Conservation (phyloP, 768 basidiomycete genomes). For the Cystoderma amianthinum region DNA sequence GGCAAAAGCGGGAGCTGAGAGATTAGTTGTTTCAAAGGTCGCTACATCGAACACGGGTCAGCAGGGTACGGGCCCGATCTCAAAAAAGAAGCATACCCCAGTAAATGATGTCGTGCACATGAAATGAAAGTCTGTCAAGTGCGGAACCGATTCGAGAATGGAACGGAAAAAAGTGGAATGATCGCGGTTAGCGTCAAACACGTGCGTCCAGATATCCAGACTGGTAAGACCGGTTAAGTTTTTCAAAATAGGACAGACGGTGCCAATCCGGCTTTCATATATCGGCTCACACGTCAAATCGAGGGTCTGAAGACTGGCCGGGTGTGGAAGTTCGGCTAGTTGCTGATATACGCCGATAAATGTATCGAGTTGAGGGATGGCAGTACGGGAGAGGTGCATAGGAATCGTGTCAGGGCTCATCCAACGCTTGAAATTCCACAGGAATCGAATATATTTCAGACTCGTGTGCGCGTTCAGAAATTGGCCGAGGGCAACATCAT, state of each 20-base stretch:
- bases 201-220: constrained; percentile 42
- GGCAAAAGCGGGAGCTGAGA: constrained; percentile 1
- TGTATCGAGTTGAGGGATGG: constrained; percentile 28
- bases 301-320: constrained; percentile 26
- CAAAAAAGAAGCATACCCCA: constrained; percentile 26
- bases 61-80: too few species aligned
- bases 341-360: constrained; percentile 45
- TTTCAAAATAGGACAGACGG: constrained; percentile 25
- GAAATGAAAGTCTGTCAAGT: constrained; percentile 39
- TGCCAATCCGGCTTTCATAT: constrained; percentile 24
- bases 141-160: constrained; percentile 26
- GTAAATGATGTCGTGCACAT: constrained; percentile 45
- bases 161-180: constrained; percentile 25
- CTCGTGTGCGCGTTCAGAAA: constrained; percentile 32
- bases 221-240: constrained; percentile 28
- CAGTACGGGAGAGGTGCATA: constrained; percentile 18
- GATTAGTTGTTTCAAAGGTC: too few species aligned
- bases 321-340: constrained; percentile 29
- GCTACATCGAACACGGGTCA: too few species aligned
- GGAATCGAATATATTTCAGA: constrained; percentile 34
- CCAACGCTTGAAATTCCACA: constrained; percentile 47
- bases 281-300: constrained; percentile 46
- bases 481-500: constrained; percentile 18
- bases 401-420: constrained; percentile 34
- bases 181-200: constrained; percentile 24